Base-by-base conservation (phyloP, 768 basidiomycete species). In the Boletus tylopilopsis region DNA sequence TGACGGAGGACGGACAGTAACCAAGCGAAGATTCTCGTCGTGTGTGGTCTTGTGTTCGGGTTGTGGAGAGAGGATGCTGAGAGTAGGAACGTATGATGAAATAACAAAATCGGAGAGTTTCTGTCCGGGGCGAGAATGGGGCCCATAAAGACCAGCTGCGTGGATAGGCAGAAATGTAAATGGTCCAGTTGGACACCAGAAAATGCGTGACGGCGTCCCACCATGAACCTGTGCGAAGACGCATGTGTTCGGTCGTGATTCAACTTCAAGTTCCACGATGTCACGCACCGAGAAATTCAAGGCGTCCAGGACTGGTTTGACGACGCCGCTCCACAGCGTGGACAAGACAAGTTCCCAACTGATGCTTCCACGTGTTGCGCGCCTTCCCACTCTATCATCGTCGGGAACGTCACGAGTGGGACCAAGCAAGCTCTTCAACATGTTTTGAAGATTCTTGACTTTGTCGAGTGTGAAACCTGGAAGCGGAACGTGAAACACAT, bases 261-360 rank as follows among this genome's bases (percentile, higher is more conserved):
- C n/a, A n/a, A n/a, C n/a, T n/a, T n/a, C n/a, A n/a, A n/a, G n/a
- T n/a, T n/a, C n/a, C n/a, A 19, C 9, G 2, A n/a, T 6, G 12
- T 16, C 10, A 41, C 49, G 6, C 27, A 51, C 53, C 23, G 41
- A 32, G 12, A 46, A 38, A 27, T 22, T 24, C 6, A 53, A 19
- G 12, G 7, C 29, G 7, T 30, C 29, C 7, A 30, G 29, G 29
- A 30, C 29, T 12, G 29, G 29, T 30, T 55, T 53, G 9, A 53
- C 47, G 4, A 49, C 9, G 5, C 38, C 35, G 12, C 33, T 49
- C 54, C 54, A 55, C 12, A 55, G 21, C 5, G 39, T 12, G 6
- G 51, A 47, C 15, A 55, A 37, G 29, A 48, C 2, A 10, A 23
- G 21, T 19, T 41, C 21, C 51, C 51, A 53, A n/a, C 21, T 27